These are phyloP conservation scores for Periglandula ipomoeae DNA, from an alignment of 2,329 filamentous ascomycete species.

Conservation along the genomic window DNA sequence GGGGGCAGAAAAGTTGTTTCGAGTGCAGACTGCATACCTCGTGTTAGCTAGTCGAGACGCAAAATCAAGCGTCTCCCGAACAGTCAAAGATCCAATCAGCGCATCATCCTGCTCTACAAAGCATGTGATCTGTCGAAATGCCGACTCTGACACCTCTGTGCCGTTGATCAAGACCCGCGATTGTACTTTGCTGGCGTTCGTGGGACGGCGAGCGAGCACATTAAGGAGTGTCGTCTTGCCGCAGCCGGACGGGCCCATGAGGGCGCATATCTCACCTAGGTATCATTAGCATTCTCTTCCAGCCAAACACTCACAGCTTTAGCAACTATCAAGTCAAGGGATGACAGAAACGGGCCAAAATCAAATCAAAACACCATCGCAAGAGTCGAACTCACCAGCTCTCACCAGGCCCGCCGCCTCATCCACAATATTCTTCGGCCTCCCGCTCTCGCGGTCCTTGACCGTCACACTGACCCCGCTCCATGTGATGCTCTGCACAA, in stretches of 20 bases:
- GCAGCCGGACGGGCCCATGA: constrained; percentile 68
- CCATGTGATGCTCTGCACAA: constrained; percentile 59
- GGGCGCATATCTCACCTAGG: constrained; percentile 59
- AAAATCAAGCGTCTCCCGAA: constrained; percentile 70
- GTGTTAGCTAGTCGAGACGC: constrained; percentile 59
- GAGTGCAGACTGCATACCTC: constrained; percentile 33
- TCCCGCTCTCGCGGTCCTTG: constrained; percentile 58
- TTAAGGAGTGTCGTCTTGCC: constrained; percentile 84
- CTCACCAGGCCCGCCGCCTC: constrained; percentile 54
- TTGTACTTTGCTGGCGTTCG: constrained; percentile 31
- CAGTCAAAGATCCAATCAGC: constrained; percentile 70
- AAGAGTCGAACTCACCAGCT: constrained; percentile 37
- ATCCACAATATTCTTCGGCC: constrained; percentile 53
- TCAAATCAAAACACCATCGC: no score
- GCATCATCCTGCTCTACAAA: constrained; percentile 89
- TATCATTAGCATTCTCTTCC: not conserved
- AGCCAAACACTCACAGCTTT: no score
- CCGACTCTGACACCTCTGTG: constrained; percentile 35
- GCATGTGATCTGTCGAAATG: constrained; percentile 57
- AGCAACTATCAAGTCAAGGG: not conserved
- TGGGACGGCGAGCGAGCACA: constrained; percentile 52
- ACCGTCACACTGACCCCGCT: constrained; percentile 58
- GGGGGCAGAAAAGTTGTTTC: not conserved
- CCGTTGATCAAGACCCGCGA: constrained; percentile 53
- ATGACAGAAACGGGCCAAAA: not conserved